Evolutionary conservation across 345 rosid genomes (phyloP), one percentile per base, ranked within the genome.

Genomic region (Durio zibethinus): DNA sequence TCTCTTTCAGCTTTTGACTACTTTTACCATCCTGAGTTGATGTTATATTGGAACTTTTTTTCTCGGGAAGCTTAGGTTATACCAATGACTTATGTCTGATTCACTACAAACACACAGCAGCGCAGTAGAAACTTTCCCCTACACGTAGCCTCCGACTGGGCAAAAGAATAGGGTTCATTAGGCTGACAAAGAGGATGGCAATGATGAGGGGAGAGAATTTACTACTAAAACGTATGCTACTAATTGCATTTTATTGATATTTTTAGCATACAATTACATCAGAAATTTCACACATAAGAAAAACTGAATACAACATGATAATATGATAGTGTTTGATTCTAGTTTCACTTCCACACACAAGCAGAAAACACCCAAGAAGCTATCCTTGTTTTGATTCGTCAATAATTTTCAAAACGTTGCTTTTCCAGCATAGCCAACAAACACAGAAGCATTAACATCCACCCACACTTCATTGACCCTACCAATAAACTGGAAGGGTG

Each of bases 401-500:
- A 10, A 63, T 35, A 63, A 11, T 42, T 70, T 52, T 88, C 86
- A 86, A 76, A 81, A 83, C 11, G 89, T n/a, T 70, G 93, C 83
- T 38, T 82, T 4, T 33, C 60, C 42, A 50, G 3, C 42, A 27
- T 36, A 77, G 31, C 79, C 84, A 35, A 78, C 52, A 3, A 71
- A 67, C 35, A 21, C 84, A 29, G 87, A 72, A 21, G 80, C 78
- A 25, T 80, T 66, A 1, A 91, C 78, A 77, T 89, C 92, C 20
- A 84, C 93, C 97, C 93, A 88, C 0, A 91, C 85, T 82, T 91
- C 97, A 77, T 90, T 91, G 38, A 77, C 76, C 4, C 93, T 91
- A 1, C 92, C 88, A 3, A 90, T 77, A 73, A 88, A 71, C 57
- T 76, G 84, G 81, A 91, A 86, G 0, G 92, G 93, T 63, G 97